Evolutionary conservation across 1,284 basidiomycete genomes (phyloP).

Genomic region (Trichosporon faecale): DNA sequence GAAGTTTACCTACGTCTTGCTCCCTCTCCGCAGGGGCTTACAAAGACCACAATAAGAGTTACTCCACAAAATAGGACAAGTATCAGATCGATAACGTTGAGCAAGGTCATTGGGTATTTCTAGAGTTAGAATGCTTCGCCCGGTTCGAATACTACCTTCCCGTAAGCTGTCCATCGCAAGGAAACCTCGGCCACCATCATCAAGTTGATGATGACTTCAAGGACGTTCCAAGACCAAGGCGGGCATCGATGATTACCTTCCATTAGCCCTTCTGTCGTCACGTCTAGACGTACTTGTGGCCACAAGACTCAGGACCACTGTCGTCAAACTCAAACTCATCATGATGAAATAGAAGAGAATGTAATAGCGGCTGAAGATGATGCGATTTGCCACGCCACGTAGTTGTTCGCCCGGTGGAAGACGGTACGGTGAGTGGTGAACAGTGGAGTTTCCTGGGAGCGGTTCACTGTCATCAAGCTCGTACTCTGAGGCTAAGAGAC

Average conservation of each 20-base stretch:
- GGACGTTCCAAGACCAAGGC: conserved; percentile 69
- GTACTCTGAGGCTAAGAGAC: conserved; percentile 25
- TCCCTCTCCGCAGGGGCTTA: conserved; percentile 53
- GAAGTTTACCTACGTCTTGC: conserved; percentile 38
- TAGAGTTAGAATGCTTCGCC: conserved; percentile 43
- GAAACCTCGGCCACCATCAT: conserved; percentile 89
- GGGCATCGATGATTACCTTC: conserved; percentile 47
- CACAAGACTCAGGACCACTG: conserved; percentile 78
- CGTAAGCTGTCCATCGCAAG: conserved; percentile 83
- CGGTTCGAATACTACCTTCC: conserved; percentile 59
- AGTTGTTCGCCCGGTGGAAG: conserved; percentile 47
- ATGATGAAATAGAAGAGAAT: conserved; percentile 76
- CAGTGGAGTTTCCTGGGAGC: too few species aligned
- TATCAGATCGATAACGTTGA: conserved; percentile 81
- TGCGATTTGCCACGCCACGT: conserved; percentile 51
- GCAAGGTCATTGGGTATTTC: conserved; percentile 94
- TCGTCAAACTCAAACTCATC: conserved; percentile 84
- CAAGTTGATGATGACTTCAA: conserved; percentile 85
- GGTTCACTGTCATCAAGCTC: conserved; percentile 27
- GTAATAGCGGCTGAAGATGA: conserved; percentile 51
- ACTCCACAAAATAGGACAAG: conserved; percentile 80
- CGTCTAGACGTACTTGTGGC: conserved; percentile 40
- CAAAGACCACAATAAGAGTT: conserved; percentile 78
- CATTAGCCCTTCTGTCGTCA: background rate
- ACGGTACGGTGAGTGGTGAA: conserved; percentile 40